Evolutionary conservation across 352 stramenopile species (phyloP).

Genomic region (Stramenopiles sp.): DNA sequence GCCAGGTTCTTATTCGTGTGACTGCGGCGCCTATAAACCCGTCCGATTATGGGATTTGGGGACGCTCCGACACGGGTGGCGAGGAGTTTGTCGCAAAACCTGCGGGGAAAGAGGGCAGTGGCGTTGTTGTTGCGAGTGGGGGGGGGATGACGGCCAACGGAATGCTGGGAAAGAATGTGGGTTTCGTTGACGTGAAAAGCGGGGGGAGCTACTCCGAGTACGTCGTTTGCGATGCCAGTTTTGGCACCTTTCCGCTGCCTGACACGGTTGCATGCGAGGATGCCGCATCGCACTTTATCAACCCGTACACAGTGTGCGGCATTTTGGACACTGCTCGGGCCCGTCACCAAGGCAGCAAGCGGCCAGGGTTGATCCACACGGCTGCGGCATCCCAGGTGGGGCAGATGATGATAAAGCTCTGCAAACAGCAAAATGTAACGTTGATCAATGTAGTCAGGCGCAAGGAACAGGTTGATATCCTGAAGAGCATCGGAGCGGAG

Average conservation of each 20-base stretch:
- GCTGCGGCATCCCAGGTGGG: slow-evolving; percentile 22
- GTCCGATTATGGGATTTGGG: slow-evolving; percentile 17
- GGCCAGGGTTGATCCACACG: too few species aligned
- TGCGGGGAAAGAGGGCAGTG: slow-evolving; percentile 27
- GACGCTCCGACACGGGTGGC: not conserved
- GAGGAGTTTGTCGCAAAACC: slow-evolving; percentile 16
- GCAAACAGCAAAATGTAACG: slow-evolving; percentile 15
- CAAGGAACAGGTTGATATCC: slow-evolving; percentile 21
- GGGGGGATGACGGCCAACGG: slow-evolving; percentile 14
- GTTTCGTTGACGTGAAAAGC: slow-evolving; percentile 16
- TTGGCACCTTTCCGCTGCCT: slow-evolving; percentile 23
- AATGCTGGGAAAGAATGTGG: slow-evolving; percentile 25
- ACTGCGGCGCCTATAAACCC: slow-evolving; percentile 24
- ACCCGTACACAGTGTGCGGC: slow-evolving; percentile 20
- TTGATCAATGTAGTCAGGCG: slow-evolving; percentile 23
- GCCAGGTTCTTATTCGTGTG: slow-evolving; percentile 26
- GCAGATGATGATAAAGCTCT: slow-evolving; percentile 20
- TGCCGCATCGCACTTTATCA: slow-evolving; percentile 20
- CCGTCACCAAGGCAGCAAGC: slow-evolving; percentile 18
- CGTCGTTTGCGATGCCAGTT: slow-evolving; percentile 16
- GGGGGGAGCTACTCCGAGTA: slow-evolving; percentile 28
- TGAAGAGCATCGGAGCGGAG: slow-evolving; percentile 18
- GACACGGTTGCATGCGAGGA: slow-evolving; percentile 23
- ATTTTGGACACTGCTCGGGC: slow-evolving; percentile 23
- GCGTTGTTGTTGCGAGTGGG: slow-evolving; percentile 22